These are phyloP conservation scores for Fonsecaea nubica DNA, from an alignment of 2,329 filamentous ascomycete genomes.

Conservation along the genomic window DNA sequence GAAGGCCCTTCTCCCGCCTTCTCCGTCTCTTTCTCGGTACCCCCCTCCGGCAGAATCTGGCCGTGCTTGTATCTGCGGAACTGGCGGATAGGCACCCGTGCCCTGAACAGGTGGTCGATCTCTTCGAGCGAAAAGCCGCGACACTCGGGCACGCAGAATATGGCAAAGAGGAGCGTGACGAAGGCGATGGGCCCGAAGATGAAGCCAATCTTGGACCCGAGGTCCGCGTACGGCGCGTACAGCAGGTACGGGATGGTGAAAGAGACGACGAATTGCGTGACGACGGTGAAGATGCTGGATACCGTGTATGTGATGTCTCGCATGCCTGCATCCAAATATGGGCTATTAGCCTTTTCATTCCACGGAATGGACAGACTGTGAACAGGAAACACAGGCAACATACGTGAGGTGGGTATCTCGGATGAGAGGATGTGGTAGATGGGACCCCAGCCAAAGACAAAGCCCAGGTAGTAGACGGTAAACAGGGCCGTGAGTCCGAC, in stretches of 20 bases:
- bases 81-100: conserved; percentile 18
- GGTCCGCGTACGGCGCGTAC: conserved; percentile 45
- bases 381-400: too few relatives aligned
- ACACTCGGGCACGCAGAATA: conserved; percentile 34
- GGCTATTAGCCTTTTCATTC: background rate
- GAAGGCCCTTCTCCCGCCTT: conserved; percentile 21
- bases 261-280: conserved; percentile 44
- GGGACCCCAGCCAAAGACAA: conserved; percentile 29
- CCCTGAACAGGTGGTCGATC: conserved; percentile 27
- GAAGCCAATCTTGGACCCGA: conserved; percentile 49
- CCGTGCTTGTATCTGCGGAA: conserved; percentile 26
- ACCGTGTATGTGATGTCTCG: conserved; percentile 45
- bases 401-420: conserved; percentile 37
- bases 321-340: conserved; percentile 26
- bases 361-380: background rate
- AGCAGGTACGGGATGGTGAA: conserved; percentile 51
- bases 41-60: conserved; percentile 25
- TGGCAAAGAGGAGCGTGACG: conserved; percentile 23
- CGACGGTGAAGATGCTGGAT: conserved; percentile 44
- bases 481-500: conserved; percentile 31
- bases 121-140: conserved; percentile 29
- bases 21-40: background rate
- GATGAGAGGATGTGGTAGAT: conserved; percentile 26
- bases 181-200: conserved; percentile 45
- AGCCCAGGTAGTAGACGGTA: conserved; percentile 24